These are phyloP conservation scores for Yamadazyma epiphylla DNA, from an alignment of 1,139 yeast species.

Conservation along the genomic window DNA sequence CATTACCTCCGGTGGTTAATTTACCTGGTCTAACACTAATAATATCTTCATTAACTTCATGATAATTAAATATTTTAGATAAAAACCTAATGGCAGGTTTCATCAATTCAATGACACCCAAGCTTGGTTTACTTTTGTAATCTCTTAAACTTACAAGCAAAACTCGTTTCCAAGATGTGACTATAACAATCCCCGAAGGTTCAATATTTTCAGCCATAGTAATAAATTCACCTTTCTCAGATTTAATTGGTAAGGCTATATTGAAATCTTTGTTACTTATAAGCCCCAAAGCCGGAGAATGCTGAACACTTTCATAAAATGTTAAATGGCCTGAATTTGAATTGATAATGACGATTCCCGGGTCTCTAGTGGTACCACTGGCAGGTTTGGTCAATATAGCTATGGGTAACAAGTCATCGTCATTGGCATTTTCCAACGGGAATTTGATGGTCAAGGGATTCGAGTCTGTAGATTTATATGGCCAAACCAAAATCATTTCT, in stretches of 20 bases:
- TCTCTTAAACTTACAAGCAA: constrained; percentile 64
- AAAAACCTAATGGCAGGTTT: constrained; percentile 22
- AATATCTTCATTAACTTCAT: constrained; percentile 40
- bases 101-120: constrained; percentile 35
- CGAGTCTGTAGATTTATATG: constrained; percentile 56
- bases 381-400: constrained; percentile 68
- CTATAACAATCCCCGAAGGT: constrained; percentile 69
- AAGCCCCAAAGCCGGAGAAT: constrained; percentile 65
- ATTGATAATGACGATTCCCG: constrained; percentile 64
- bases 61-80: constrained; percentile 17
- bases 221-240: constrained; percentile 49
- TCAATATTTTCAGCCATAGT: constrained; percentile 60
- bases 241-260: constrained; percentile 31
- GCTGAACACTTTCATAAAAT: constrained; percentile 66
- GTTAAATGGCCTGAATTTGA: constrained; percentile 52
- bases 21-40: constrained; percentile 59
- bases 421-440: constrained; percentile 21
- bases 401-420: constrained; percentile 32
- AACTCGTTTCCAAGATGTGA: constrained; percentile 71
- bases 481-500: constrained; percentile 63
- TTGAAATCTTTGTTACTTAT: constrained; percentile 41
- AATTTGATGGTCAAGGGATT: constrained; percentile 56
- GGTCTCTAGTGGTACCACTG: constrained; percentile 54
- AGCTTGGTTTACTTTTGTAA: constrained; percentile 57
- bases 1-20: constrained; percentile 46